These are phyloP conservation scores for Sugiyamaella lignohabitans DNA, from an alignment of 805 yeast species.

Conservation along the genomic window DNA sequence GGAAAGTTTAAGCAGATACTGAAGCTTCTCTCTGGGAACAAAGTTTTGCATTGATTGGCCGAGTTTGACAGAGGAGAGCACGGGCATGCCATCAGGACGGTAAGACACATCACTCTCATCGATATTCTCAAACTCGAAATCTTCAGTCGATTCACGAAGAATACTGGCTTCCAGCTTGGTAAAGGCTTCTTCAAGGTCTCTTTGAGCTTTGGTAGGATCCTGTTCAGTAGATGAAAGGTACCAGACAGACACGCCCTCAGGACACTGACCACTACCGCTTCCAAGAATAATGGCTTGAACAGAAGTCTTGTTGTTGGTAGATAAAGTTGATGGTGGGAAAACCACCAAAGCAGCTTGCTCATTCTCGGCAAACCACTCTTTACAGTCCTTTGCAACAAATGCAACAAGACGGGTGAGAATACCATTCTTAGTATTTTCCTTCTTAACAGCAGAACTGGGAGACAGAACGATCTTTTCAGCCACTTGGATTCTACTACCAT, in stretches of 20 bases:
- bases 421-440: slow-evolving; percentile 24
- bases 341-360: slow-evolving; percentile 85
- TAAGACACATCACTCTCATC: slow-evolving; percentile 50
- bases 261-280: slow-evolving; percentile 80
- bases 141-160: slow-evolving; percentile 67
- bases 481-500: slow-evolving; percentile 68
- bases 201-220: slow-evolving; percentile 58
- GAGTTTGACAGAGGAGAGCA: slow-evolving; percentile 71
- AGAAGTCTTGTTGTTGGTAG: slow-evolving; percentile 56
- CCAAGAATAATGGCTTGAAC: slow-evolving; percentile 87
- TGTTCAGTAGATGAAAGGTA: slow-evolving; percentile 70
- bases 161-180: slow-evolving; percentile 73
- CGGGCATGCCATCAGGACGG: slow-evolving; percentile 55
- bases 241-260: slow-evolving; percentile 85
- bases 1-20: slow-evolving; percentile 53
- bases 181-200: slow-evolving; percentile 75
- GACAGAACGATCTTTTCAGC: slow-evolving; percentile 74
- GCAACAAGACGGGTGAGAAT: slow-evolving; percentile 69
- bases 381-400: slow-evolving; percentile 78
- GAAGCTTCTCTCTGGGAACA: slow-evolving; percentile 69
- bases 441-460: slow-evolving; percentile 35
- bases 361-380: slow-evolving; percentile 83
- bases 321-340: slow-evolving; percentile 80
- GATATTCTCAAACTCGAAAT: slow-evolving; percentile 48
- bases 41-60: slow-evolving; percentile 83